Percentiles rank a stretch among this genome's conserved stretches.
Conservation (phyloP, 129 eudicot species). For the Oenanthe sinensis region DNA sequence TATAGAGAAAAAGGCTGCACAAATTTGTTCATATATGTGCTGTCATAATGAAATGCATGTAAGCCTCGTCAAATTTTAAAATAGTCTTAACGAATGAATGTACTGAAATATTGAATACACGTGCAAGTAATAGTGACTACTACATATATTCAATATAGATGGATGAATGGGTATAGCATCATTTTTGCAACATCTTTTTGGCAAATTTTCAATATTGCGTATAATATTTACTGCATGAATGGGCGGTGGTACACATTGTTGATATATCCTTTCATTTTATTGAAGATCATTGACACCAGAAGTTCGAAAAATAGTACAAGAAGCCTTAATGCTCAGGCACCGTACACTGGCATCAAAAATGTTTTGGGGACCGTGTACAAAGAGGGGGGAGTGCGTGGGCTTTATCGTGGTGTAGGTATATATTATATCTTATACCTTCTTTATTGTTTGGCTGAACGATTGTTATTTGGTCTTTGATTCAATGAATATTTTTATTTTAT, state of each 20-base stretch:
- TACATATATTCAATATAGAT: not conserved
- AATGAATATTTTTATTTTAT: not conserved
- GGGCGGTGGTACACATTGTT: not conserved
- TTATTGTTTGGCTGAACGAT: not conserved
- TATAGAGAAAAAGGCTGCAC: not conserved
- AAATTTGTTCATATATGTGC: not conserved
- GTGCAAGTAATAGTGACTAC: not conserved
- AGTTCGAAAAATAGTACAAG: constrained; percentile 32
- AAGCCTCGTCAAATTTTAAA: not conserved
- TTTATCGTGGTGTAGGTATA: constrained; percentile 94
- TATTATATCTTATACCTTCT: not conserved
- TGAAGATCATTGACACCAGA: constrained; percentile 55
- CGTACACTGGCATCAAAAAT: constrained; percentile 70
- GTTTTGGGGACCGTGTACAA: constrained; percentile 69
- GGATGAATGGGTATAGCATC: not conserved
- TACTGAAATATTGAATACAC: not conserved
- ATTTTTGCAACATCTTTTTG: not conserved
- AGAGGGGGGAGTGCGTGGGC: constrained; percentile 85
- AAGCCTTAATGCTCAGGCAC: constrained; percentile 30
- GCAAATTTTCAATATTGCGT: not conserved
- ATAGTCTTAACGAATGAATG: not conserved
- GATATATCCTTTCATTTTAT: not conserved
- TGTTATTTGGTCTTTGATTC: not conserved
- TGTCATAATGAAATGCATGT: not conserved
- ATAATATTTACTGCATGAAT: not conserved